Percentiles rank a stretch among this genome's conserved stretches.
These are phyloP conservation scores for Cordyceps javanica DNA, from an alignment of 2,329 filamentous ascomycete genomes.

Conservation along the genomic window DNA sequence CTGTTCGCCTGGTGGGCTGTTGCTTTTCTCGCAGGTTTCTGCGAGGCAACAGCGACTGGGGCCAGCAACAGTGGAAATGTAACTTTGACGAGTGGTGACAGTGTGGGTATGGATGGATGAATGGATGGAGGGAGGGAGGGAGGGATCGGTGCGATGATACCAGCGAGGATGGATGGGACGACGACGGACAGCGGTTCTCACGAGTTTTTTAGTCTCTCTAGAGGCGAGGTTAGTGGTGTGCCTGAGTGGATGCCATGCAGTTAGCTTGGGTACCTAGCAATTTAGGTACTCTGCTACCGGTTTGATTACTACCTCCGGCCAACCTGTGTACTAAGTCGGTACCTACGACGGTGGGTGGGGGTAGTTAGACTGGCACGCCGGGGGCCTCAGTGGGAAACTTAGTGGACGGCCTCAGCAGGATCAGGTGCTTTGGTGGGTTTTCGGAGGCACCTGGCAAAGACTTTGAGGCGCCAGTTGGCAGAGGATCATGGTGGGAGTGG, in stretches of 20 bases:
- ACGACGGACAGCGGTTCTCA: not conserved
- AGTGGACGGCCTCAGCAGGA: too few relatives aligned
- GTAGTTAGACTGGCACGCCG: too few relatives aligned
- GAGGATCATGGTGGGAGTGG: too few relatives aligned
- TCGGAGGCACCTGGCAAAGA: too few relatives aligned
- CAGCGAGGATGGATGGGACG: not conserved
- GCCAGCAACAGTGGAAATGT: not conserved
- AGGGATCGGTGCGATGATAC: not conserved
- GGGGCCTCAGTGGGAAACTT: too few relatives aligned
- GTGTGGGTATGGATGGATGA: not conserved
- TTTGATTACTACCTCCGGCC: too few relatives aligned
- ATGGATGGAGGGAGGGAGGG: not conserved
- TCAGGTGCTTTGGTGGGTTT: too few relatives aligned
- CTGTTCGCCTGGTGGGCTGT: slow-evolving; percentile 5
- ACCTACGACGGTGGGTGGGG: too few relatives aligned
- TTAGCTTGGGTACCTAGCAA: not conserved
- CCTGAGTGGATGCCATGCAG: not conserved
- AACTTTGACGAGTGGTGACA: not conserved
- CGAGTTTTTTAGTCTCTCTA: not conserved
- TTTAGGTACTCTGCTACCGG: too few relatives aligned
- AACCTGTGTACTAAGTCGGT: too few relatives aligned
- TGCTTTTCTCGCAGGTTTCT: not conserved
- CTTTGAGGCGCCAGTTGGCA: too few relatives aligned
- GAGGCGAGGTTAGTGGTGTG: not conserved
- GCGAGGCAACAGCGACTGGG: not conserved